Evolutionary conservation across 306 rosid genomes (phyloP), one percentile per base, ranked within the genome.

Genomic region (Ziziphus jujuba): DNA sequence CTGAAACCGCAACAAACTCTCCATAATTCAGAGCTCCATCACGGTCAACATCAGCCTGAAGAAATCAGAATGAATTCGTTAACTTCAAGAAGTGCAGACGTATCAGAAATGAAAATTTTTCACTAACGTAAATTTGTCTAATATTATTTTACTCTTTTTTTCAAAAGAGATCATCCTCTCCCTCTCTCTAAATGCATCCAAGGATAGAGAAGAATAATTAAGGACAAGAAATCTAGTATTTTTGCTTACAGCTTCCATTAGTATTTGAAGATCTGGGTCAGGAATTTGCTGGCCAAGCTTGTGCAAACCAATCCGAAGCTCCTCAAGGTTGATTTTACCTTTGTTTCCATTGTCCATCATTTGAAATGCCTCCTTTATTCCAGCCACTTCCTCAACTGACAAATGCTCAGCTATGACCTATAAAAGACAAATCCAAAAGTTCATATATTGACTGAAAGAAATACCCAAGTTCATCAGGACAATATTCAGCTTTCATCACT

Each of bases 1-100:
- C 87, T 14, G 87, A 82, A 56, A 92, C 85, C 4, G 92, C 95
- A 5, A 92, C 86, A 72, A 92, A 92, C 77, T 92, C 98, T 59
- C 84, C 92, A 59, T 92, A 92, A 68, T 92, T 87, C 53, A 92
- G 77, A 74, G 79, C 77, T 38, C 98, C 96, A 68, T 92, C 98
- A 0, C 85, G 81, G 51, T 92, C 95, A 45, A 78, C 67, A 84
- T 92, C 96, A 23, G 90, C 98, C 96, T 92, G 82, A 56, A 63
- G 24, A 55, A 53, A 73, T 62, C 15, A 34, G 31, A 51, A 65
- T 68, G 15, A 0, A 59, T 70, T 8, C 54, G 56, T 34, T 16
- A 58, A 5, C 40, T 20, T 22, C 4, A 35, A 49, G 7, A 35
- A 13, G 5, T 38, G 43, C 38, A 16, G 36, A 47, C 22, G 14